Base-by-base conservation (phyloP, 768 basidiomycete genomes). In the Psilocybe azurescens region DNA sequence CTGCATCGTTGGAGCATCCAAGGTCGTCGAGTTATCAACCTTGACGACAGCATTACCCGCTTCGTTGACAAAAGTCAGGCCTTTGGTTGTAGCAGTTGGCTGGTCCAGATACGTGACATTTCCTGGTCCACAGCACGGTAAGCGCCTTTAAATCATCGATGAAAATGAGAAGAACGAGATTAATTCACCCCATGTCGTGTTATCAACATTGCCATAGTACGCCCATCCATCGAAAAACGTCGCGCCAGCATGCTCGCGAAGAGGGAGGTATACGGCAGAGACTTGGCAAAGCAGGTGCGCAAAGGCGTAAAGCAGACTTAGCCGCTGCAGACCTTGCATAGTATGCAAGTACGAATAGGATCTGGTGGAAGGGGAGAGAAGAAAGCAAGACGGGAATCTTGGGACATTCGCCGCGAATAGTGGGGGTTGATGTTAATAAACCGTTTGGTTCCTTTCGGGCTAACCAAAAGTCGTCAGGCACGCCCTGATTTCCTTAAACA, bases 11-110 rank as follows among this genome's bases (percentile, higher is more conserved):
- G 65, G 72, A 11, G 71, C 65, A 13, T 55, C 57, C 16, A 92
- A 82, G 49, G 80, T 79, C 10, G 85, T 86, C 7, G 75, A 74
- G 69, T 92, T 91, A 78, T 94, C 92, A 5, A 94, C 91, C 67
- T 82, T 86, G 53, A 95, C 77, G 63, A 95, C 81, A 5, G 87
- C 88, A 58, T 88, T 85, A 6, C 89, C 87, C 1, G 80, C 80
- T 47, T 67, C 67, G 64, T 89, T 88, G 65, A 90, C 71, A 67
- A 83, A 91, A 4, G 86, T 85, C 18, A 93, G 77, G 1, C 78
- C 68, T 62, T 83, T 77, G 6, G 77, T 70, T 10, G 74, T 72
- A 0, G 88, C 89, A 20, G 77, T 75, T 2, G 77, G 72, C 56
- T 77, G 70, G 65, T 82, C 80, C 16, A 87, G 76, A 78, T 83